phyloP scores from a whole-genome alignment of 176 grass and related monocot genomes.

The Lolium perenne region DNA sequence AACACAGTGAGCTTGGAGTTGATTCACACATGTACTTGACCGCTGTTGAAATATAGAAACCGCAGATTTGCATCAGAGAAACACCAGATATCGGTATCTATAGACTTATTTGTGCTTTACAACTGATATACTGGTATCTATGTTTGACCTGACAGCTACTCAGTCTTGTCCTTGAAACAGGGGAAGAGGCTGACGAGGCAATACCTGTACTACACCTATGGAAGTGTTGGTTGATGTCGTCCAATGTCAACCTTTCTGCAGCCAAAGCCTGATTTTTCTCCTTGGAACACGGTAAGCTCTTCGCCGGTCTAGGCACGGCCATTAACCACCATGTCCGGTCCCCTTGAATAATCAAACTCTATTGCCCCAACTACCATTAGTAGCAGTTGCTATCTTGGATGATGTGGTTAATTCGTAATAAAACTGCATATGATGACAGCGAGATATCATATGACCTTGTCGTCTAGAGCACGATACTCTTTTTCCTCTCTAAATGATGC shows the following conservation, averaged over 20 bases:
- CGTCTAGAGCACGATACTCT: not conserved
- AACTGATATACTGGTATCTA: not conserved
- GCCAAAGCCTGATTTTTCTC: not conserved
- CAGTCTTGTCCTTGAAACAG: not conserved
- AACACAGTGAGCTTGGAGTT: not conserved
- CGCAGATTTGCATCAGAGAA: not conserved
- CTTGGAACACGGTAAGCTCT: not conserved
- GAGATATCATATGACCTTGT: not conserved
- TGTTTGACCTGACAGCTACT: not conserved
- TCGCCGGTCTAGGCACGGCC: slow-evolving; percentile 17
- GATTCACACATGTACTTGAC: slow-evolving; percentile 15
- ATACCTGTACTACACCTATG: not conserved
- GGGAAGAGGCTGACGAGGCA: not conserved
- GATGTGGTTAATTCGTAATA: not conserved
- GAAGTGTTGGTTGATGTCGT: not conserved
- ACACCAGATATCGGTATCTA: not conserved
- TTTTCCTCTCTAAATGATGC: not conserved
- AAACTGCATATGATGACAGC: not conserved
- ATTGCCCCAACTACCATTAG: not conserved
- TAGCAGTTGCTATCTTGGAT: not conserved
- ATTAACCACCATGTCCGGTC: not conserved
- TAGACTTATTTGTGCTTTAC: not conserved
- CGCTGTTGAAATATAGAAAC: not conserved
- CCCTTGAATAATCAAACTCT: not conserved
- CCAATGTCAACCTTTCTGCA: not conserved